Conservation (phyloP, 148 eudicot species). For the Silene conica region DNA sequence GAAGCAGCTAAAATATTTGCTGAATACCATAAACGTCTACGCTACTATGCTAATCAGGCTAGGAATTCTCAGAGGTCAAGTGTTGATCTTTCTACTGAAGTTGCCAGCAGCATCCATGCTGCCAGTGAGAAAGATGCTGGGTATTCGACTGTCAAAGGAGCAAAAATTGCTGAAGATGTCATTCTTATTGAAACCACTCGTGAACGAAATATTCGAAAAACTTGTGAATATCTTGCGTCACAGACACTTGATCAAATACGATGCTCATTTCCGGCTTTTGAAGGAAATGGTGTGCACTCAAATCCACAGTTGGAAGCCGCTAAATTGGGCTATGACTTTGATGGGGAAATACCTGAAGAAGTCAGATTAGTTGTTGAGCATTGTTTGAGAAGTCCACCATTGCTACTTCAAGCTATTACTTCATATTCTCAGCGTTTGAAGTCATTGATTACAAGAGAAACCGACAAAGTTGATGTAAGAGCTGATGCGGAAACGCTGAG, state of each 20-base stretch:
- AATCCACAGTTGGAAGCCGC: constrained; percentile 79
- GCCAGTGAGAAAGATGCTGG: constrained; percentile 63
- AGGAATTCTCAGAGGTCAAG: constrained; percentile 65
- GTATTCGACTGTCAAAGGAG: constrained; percentile 76
- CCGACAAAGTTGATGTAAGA: constrained; percentile 91
- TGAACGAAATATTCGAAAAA: constrained; percentile 78
- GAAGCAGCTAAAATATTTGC: constrained; percentile 96
- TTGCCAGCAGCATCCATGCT: constrained; percentile 49
- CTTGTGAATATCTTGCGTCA: constrained; percentile 75
- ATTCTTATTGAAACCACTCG: constrained; percentile 88
- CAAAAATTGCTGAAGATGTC: constrained; percentile 79
- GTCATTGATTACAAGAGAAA: constrained; percentile 60
- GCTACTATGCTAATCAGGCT: constrained; percentile 73
- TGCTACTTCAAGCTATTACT: constrained; percentile 78
- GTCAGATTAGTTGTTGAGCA: constrained; percentile 59
- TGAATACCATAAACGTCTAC: constrained; percentile 91
- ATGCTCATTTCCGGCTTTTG: constrained; percentile 87
- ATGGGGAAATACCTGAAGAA: constrained; percentile 72
- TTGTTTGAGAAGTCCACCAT: constrained; percentile 84
- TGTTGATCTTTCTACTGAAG: constrained; percentile 49
- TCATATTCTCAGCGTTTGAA: constrained; percentile 71
- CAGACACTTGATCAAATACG: constrained; percentile 73
- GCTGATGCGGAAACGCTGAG: constrained; percentile 98
- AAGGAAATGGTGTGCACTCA: constrained; percentile 79
- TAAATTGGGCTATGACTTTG: constrained; percentile 73